phyloP scores from a whole-genome alignment of 2,329 filamentous ascomycete species.

The Pseudopithomyces maydicus region DNA sequence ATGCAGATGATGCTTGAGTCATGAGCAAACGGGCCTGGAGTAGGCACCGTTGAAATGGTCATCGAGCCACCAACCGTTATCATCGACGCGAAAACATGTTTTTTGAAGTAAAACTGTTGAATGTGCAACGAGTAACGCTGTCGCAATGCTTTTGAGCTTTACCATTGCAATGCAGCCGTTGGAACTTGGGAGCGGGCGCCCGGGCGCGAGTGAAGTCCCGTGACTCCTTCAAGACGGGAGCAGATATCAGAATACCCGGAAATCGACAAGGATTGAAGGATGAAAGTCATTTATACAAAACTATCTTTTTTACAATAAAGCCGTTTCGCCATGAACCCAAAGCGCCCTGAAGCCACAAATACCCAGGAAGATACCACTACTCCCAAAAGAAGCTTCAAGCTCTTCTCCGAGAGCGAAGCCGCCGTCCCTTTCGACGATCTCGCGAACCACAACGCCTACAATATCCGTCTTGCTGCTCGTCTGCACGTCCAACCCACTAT shows the following conservation, averaged over 20 bases:
- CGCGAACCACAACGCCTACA: constrained; percentile 39
- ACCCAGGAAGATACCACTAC: constrained; percentile 6
- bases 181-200: too few species aligned
- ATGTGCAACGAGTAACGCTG: too few species aligned
- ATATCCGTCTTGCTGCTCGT: constrained; percentile 42
- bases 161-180: too few species aligned
- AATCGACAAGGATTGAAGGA: not conserved
- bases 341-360: constrained; percentile 4
- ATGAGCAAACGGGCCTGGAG: not conserved
- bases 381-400: constrained; percentile 37
- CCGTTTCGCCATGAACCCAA: not conserved
- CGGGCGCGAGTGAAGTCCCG: too few species aligned
- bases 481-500: constrained; percentile 34
- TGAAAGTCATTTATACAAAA: constrained; percentile 1
- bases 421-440: constrained; percentile 34
- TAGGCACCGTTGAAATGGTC: not conserved
- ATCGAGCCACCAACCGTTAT: too few species aligned
- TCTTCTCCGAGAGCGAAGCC: constrained; percentile 37
- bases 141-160: too few species aligned
- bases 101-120: too few species aligned
- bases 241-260: not conserved
- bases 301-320: not conserved
- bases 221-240: too few species aligned
- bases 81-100: too few species aligned
- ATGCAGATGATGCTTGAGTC: not conserved